These are phyloP conservation scores for Elongisporangium prolatum DNA, from an alignment of 352 stramenopile genomes.

Conservation along the genomic window DNA sequence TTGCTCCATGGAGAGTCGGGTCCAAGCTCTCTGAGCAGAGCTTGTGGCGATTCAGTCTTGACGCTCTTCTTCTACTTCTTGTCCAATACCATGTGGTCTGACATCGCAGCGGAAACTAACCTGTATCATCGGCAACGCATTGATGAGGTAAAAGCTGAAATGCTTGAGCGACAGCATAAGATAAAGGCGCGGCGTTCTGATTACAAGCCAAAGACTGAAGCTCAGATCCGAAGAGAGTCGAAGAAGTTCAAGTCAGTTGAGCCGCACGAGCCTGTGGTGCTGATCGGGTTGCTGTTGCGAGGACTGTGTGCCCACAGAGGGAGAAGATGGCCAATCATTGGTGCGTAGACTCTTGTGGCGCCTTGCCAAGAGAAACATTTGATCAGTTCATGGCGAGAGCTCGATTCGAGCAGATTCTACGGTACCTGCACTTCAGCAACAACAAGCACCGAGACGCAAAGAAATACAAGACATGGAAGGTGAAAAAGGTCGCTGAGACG, in stretches of 20 bases:
- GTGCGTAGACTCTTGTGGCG: neutral
- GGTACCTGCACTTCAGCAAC: neutral
- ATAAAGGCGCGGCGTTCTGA: neutral
- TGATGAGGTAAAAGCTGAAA: neutral
- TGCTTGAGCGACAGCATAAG: no score
- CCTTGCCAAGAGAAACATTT: neutral
- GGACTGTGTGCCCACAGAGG: no score
- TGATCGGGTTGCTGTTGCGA: no score
- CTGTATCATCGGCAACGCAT: conserved; percentile 11
- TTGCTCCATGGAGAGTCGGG: no score
- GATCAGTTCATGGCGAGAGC: neutral
- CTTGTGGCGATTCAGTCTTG: no score
- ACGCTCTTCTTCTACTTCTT: conserved; percentile 20
- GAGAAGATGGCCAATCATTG: no score
- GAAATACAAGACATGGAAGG: conserved; percentile 2
- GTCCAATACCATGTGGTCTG: conserved; percentile 11
- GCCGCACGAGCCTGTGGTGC: no score
- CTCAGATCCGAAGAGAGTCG: no score
- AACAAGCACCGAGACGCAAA: neutral
- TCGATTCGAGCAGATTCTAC: neutral
- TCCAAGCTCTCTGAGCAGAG: no score
- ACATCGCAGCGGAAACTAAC: conserved; percentile 15
- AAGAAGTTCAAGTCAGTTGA: no score
- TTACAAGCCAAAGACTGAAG: no score
- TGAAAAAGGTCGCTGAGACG: neutral